Evolutionary conservation across 2,329 filamentous ascomycete genomes (phyloP), one percentile per base, ranked within the genome.

Genomic region (Fusarium globosum): DNA sequence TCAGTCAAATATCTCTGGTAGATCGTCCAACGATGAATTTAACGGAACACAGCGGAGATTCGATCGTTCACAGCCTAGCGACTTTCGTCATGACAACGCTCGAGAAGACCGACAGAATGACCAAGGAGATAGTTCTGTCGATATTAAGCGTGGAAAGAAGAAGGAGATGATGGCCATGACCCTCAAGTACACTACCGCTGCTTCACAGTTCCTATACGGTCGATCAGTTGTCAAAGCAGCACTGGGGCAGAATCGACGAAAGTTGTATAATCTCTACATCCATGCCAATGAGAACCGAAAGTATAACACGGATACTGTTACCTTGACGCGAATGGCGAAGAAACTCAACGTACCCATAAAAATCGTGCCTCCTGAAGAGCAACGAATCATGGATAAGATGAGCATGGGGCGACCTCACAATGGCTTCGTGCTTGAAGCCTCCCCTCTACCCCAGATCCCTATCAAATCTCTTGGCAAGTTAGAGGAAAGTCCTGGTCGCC

Each of bases 141-240:
- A 67, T 38, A 36, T 46, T 26, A 72, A 36, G 43, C 74, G 76
- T 33, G 76, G 72, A 43, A 76, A 73, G 36, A 80, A 73, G 53
- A 79, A 78, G 36, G 78, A 74, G 38, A 79, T 82, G 79, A 82
- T 82, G 79, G 75, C 80, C 15, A 80, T 83, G 77, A 82, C 78
- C 2, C 72, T 84, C 68, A 81, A 82, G 53, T 90, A 96, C 79
- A 94, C 94, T 0, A 97, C 94, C 2, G 93, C 96, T 0, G 94
- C 94, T 10, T 97, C 95, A 0, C 93, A 97, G 70, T 98, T 98
- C 76, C 86, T 99, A 5, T 98, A 97, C 79, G 96, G 96, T 11
- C 89, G 89, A 49, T 93, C 93, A 5, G 91, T 94, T 4, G 94
- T 98, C 28, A 88, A 93, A 71, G 93, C 95, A 26, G 95, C 95